phyloP scores from a whole-genome alignment of 2,329 filamentous ascomycete species.

The Trichoderma citrinoviride region DNA sequence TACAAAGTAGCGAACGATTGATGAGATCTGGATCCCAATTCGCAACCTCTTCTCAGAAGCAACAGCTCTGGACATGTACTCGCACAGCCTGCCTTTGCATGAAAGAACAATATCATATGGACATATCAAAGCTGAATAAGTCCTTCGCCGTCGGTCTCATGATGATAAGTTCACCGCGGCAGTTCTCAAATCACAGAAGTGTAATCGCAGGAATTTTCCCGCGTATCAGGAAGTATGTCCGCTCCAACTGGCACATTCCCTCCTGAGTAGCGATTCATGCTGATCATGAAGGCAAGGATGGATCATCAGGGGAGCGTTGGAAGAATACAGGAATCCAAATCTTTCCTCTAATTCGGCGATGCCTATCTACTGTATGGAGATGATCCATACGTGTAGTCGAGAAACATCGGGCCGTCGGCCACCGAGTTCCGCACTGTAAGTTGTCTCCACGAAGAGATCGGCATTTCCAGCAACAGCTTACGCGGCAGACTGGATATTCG shows the following conservation, averaged over 20 bases:
- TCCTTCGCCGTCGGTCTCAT: too few relatives aligned
- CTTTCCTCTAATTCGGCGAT: neutral
- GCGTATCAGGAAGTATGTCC: neutral
- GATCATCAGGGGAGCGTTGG: slow-evolving; percentile 6
- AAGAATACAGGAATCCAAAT: neutral
- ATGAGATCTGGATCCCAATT: neutral
- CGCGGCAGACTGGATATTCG: slow-evolving; percentile 7
- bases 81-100: too few relatives aligned
- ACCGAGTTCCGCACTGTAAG: slow-evolving; percentile 8
- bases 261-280: neutral
- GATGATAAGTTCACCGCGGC: neutral
- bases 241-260: neutral
- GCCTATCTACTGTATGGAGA: neutral
- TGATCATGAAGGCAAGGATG: neutral
- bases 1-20: neutral
- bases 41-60: too few relatives aligned
- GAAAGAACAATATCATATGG: too few relatives aligned
- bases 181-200: neutral
- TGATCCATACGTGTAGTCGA: neutral
- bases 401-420: slow-evolving; percentile 3
- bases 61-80: too few relatives aligned
- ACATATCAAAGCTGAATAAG: too few relatives aligned
- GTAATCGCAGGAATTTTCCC: neutral
- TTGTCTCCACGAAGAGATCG: slow-evolving; percentile 1
- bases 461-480: neutral